Evolutionary conservation across 208 protist genomes (phyloP), one percentile per base, ranked within the genome.

Genomic region (Leishmania martiniquensis): DNA sequence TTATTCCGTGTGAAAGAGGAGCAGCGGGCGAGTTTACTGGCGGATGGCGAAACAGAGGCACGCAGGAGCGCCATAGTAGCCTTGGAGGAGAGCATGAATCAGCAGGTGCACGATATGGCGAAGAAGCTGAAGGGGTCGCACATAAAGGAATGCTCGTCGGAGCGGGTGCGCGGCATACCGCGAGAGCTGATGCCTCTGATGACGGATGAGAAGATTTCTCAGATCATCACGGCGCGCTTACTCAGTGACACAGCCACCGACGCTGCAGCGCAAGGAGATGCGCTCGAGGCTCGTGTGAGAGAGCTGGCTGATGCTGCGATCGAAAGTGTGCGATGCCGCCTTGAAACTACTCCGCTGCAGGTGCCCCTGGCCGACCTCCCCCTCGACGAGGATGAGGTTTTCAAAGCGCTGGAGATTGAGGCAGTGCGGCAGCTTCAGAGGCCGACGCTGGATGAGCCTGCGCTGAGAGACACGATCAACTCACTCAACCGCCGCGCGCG

Each of bases 21-120:
- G 66, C 85, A 84, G 54, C 75, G 85, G 22, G 85, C 85, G 0
- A 57, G 81, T 42, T 80, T 86, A n/a, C 71, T 81, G 47, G 86
- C 65, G 39, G 73, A 85, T 42, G 78, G 80, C 37, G 70, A 84
- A 52, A 57, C 75, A 12, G 81, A 45, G 39, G 81, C 86, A 13
- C 83, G 81, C 42, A 52, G 49, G 34, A 49, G 74, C 55, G 80
- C 76, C 1, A 82, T 94, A 39, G 44, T 34, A 4, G 77, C 80
- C 0, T 78, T 94, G 2, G 84, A 91, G 75, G 83, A 89, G 45
- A 78, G 80, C 66, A 87, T 94, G 85, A 90, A 92, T 69, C 62
- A 77, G 22, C 86, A 85, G 62, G 84, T 80, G 20, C 84, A 86
- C 69, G 71, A 83, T 22, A 66, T 82, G 60, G 83, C 89, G 7